Conservation (phyloP, 768 basidiomycete species). For the Agaricus sinodeliciosus region DNA sequence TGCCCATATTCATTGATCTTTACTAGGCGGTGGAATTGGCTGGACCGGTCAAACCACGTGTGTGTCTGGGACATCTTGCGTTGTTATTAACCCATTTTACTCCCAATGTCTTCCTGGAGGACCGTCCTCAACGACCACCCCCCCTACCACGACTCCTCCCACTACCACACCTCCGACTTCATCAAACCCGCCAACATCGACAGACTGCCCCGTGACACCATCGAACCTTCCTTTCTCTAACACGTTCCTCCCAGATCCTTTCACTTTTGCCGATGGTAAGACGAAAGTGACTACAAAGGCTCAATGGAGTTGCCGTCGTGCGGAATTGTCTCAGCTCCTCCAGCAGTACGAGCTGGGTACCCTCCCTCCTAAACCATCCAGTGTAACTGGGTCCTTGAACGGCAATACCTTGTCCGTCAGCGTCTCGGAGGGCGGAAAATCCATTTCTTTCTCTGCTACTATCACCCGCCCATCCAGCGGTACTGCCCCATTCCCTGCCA, state of each 20-base stretch:
- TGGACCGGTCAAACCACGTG: slow-evolving; percentile 31
- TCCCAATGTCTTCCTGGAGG: slow-evolving; percentile 28
- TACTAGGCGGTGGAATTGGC: slow-evolving; percentile 28
- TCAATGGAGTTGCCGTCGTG: slow-evolving; percentile 46
- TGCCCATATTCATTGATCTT: not conserved
- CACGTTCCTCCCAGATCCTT: slow-evolving; percentile 45
- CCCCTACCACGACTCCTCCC: slow-evolving; percentile 13
- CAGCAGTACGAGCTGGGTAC: slow-evolving; percentile 49
- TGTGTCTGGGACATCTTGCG: slow-evolving; percentile 26
- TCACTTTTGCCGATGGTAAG: slow-evolving; percentile 40
- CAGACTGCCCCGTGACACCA: slow-evolving; percentile 23
- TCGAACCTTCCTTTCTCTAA: slow-evolving; percentile 28
- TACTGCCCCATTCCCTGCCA: slow-evolving; percentile 40
- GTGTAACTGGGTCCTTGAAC: slow-evolving; percentile 37
- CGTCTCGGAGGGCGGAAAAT: slow-evolving; percentile 36
- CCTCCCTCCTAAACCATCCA: slow-evolving; percentile 39
- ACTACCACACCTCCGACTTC: not conserved
- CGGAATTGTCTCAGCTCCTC: slow-evolving; percentile 41
- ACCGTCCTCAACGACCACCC: slow-evolving; percentile 14
- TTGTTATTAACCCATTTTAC: slow-evolving; percentile 24
- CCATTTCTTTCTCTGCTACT: slow-evolving; percentile 41
- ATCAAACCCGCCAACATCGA: not conserved
- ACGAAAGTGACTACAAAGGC: slow-evolving; percentile 32
- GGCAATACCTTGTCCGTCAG: slow-evolving; percentile 42
- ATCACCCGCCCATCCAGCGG: slow-evolving; percentile 37